phyloP scores from a whole-genome alignment of 192 early-diverging fungal species.

The Mortierella claussenii region DNA sequence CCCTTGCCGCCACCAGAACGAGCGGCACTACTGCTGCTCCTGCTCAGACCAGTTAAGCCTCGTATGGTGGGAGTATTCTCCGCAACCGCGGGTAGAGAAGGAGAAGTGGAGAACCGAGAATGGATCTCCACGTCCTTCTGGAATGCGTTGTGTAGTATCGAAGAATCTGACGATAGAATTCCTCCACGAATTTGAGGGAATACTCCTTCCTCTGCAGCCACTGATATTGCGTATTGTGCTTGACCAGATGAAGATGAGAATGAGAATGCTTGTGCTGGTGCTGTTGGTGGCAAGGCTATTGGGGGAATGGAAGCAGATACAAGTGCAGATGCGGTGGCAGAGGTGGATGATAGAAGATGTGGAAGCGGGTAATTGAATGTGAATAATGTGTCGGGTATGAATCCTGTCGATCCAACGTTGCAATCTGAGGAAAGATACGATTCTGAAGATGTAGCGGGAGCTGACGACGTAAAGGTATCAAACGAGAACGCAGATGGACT shows the following conservation, averaged over 20 bases:
- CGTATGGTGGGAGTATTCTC: constrained; percentile 1
- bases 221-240: not conserved
- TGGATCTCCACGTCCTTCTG: constrained; percentile 12
- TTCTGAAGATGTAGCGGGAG: not conserved
- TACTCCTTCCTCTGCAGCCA: not conserved
- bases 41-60: not conserved
- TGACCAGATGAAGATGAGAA: not conserved
- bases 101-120: constrained; percentile 23
- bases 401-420: not conserved
- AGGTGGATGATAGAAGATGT: constrained; percentile 1
- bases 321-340: not conserved
- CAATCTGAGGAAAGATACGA: no score
- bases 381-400: constrained; percentile 8
- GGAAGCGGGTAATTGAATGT: constrained; percentile 24
- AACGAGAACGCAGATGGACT: not conserved
- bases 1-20: constrained; percentile 8
- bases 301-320: no score
- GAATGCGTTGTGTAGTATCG: not conserved
- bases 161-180: not conserved
- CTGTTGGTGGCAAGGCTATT: no score
- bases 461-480: constrained; percentile 1
- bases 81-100: constrained; percentile 16
- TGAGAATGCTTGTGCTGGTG: not conserved
- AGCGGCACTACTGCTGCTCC: constrained; percentile 16
- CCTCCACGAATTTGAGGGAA: not conserved